phyloP scores from a whole-genome alignment of 352 stramenopile species.

The Aphanomyces stellatus region DNA sequence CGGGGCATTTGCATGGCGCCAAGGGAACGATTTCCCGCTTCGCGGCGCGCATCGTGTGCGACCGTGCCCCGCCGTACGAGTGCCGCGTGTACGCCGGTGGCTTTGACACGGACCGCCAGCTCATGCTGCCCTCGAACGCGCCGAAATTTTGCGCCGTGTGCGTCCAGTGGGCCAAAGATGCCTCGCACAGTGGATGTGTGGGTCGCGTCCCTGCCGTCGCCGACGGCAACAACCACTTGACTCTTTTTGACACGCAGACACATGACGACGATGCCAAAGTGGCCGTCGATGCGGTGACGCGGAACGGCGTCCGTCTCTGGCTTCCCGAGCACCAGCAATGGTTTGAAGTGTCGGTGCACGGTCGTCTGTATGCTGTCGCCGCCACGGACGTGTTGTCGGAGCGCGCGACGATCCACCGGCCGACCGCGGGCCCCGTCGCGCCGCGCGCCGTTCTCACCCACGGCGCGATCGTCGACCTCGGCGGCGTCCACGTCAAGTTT shows the following conservation, averaged over 20 bases:
- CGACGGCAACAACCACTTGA: neutral
- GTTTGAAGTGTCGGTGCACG: slow-evolving; percentile 78
- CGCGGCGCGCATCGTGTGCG: slow-evolving; percentile 54
- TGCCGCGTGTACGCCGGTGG: slow-evolving; percentile 58
- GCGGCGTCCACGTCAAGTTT: slow-evolving; percentile 70
- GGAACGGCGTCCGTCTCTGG: slow-evolving; percentile 72
- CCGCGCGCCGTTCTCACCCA: slow-evolving; percentile 46
- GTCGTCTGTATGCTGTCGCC: slow-evolving; percentile 56
- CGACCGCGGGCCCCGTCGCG: slow-evolving; percentile 28
- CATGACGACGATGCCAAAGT: slow-evolving; percentile 24
- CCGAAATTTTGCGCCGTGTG: slow-evolving; percentile 53
- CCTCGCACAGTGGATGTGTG: slow-evolving; percentile 43
- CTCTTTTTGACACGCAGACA: neutral
- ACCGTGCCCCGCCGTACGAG: slow-evolving; percentile 46
- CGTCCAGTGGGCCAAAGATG: slow-evolving; percentile 40
- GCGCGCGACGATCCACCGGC: slow-evolving; percentile 57
- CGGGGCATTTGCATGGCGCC: slow-evolving; percentile 54
- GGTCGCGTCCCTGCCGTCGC: neutral
- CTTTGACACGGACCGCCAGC: slow-evolving; percentile 45
- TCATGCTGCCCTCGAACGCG: slow-evolving; percentile 52
- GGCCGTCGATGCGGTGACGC: slow-evolving; percentile 64
- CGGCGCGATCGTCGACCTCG: slow-evolving; percentile 65
- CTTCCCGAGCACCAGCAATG: slow-evolving; percentile 60
- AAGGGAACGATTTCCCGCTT: slow-evolving; percentile 72
- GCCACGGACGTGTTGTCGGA: neutral